Conservation (phyloP, 768 basidiomycete genomes). For the Panaeolus cyanescens region DNA sequence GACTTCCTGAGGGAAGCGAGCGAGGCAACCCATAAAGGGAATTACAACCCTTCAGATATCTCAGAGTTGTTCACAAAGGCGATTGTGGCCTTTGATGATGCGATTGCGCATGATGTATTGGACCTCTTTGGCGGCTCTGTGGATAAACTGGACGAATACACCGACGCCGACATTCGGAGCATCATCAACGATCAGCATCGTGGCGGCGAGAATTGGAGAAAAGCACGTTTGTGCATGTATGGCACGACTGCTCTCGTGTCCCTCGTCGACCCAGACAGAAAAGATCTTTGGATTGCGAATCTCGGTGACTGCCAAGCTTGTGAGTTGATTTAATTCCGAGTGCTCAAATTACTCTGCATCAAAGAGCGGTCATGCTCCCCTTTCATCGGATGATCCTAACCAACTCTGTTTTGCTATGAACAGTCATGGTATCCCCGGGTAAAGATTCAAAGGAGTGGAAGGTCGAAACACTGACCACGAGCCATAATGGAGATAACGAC, state of each 20-base stretch:
- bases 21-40: constrained; percentile 36
- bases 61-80: constrained; percentile 58
- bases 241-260: constrained; percentile 78
- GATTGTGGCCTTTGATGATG: constrained; percentile 64
- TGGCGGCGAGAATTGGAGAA: constrained; percentile 62
- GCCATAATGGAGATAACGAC: constrained; percentile 72
- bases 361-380: background rate
- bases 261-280: constrained; percentile 66
- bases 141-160: constrained; percentile 48
- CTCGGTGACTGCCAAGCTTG: constrained; percentile 81
- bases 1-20: constrained; percentile 54
- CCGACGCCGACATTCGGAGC: constrained; percentile 55
- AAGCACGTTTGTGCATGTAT: constrained; percentile 73
- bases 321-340: constrained; percentile 33
- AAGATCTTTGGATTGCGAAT: constrained; percentile 79
- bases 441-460: constrained; percentile 53
- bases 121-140: constrained; percentile 60
- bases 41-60: constrained; percentile 48
- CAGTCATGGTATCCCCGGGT: constrained; percentile 55
- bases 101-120: constrained; percentile 66
- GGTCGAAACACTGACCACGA: constrained; percentile 59
- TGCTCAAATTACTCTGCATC: constrained; percentile 1
- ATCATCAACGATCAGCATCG: constrained; percentile 66
- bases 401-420: constrained; percentile 7
- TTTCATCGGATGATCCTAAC: constrained; percentile 1